phyloP scores from a whole-genome alignment of 2,329 filamentous ascomycete genomes.

The Neoascochyta sp. region DNA sequence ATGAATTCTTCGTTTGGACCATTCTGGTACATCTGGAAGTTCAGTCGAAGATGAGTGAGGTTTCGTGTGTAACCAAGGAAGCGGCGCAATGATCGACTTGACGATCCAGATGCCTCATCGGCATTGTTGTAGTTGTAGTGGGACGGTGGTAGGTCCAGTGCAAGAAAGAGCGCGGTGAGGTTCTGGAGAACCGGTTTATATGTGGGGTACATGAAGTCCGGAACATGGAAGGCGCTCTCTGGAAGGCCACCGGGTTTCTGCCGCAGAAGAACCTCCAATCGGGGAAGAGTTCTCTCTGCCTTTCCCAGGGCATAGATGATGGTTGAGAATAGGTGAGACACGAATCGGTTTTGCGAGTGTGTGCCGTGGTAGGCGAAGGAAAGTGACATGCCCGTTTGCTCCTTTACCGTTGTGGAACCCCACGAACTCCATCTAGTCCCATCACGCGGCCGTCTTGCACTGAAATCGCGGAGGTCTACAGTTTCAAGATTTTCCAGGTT shows the following conservation, averaged over 20 bases:
- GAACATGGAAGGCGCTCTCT: conserved; percentile 47
- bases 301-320: conserved; percentile 21
- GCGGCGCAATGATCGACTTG: conserved; percentile 19
- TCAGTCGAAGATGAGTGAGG: conserved; percentile 54
- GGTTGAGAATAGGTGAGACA: conserved; percentile 14
- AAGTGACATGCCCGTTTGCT: conserved; percentile 35
- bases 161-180: conserved; percentile 49
- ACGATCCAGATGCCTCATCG: background rate
- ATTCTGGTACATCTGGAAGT: conserved; percentile 37
- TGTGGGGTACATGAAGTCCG: conserved; percentile 36
- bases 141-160: conserved; percentile 15
- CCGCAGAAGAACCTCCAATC: conserved; percentile 49
- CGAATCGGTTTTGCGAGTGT: conserved; percentile 8
- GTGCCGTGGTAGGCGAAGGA: conserved; percentile 6
- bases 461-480: conserved; percentile 59
- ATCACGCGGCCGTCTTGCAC: conserved; percentile 53
- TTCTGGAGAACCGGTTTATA: conserved; percentile 44
- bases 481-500: conserved; percentile 54
- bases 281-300: conserved; percentile 37
- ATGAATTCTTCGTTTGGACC: conserved; percentile 34
- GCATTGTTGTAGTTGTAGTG: conserved; percentile 16
- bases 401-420: conserved; percentile 43
- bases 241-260: conserved; percentile 33
- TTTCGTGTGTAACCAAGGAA: conserved; percentile 45
- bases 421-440: conserved; percentile 54